Base-by-base conservation (phyloP, 129 eudicot species). In the Logfia minima region DNA sequence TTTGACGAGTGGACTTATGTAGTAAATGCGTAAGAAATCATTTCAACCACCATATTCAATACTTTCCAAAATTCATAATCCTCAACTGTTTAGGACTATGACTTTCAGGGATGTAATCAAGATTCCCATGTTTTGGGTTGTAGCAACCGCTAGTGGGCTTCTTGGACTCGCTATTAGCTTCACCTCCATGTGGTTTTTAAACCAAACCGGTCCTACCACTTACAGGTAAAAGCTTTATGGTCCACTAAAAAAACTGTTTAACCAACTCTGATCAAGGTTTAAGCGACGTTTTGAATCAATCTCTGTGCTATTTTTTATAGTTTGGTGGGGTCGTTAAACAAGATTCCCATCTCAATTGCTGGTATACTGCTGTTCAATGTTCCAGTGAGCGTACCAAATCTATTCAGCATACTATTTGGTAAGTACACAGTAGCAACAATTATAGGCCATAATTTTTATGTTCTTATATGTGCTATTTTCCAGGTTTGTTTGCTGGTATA, bases 401-500 rank as follows among this genome's bases (percentile, higher is more conserved):
- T 85, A 76, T 82, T 80, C 88, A 91, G 94, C 80, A 88, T 91
- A 81, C 86, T 88, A 75, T 91, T 91, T 66, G 97, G 97, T 91
- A 88, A 83, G 78, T 69, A 48, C 62, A 62, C 60, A 18, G 48
- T 69, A 68, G 9, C 58, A 41, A 41, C 29, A 18, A 21, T 60
- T 18, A 72, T 65, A 45, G 70, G 67, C 58, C 1, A 9, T 75
- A 26, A 26, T 69, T 32, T 35, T 59, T 14, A 24, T 78, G 52
- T 72, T 45, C 28, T 69, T 73, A 64, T 43, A 32, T 41, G 31
- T 51, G 19, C 26, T 62, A 35, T 74, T 23, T 75, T 75, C 1
- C 83, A 91, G 97, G 97, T 86, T 77, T 88, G 62, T 88, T 91
- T 77, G 94, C 94, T 59, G 97, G 97, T 74, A 85, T 91, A 74